Evolutionary conservation across 257 asterid genomes (phyloP).

Genomic region (Thymus mandschuricus): DNA sequence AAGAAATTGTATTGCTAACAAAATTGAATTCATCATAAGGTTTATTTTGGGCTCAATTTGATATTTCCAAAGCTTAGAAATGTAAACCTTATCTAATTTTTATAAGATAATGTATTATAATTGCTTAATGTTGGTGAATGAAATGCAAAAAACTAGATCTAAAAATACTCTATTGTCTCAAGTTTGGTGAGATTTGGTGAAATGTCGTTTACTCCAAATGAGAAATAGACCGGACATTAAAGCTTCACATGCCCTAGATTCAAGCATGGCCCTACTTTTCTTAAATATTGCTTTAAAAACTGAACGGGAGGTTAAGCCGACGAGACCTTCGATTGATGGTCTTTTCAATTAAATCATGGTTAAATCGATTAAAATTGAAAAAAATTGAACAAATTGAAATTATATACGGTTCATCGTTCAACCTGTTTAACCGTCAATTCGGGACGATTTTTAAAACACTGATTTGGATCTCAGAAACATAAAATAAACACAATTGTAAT

Average conservation of each 20-base stretch:
- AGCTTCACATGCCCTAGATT: background rate
- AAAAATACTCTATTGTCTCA: background rate
- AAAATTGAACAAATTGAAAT: no score
- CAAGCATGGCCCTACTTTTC: background rate
- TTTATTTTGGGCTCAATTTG: background rate
- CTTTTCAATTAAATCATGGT: no score
- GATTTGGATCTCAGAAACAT: no score
- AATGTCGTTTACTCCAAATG: background rate
- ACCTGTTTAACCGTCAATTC: no score
- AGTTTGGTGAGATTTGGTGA: slow-evolving; percentile 3
- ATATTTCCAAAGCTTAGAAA: background rate
- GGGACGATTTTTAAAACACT: no score
- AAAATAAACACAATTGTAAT: background rate
- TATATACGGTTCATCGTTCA: no score
- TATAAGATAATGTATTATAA: background rate
- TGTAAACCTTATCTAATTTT: background rate
- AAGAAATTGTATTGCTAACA: no score
- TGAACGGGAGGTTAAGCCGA: no score
- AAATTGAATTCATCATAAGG: background rate
- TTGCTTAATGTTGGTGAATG: background rate
- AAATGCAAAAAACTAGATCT: background rate
- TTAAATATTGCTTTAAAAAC: background rate
- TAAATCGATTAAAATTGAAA: no score
- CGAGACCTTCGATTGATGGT: no score
- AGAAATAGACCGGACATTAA: background rate